A percentile compares a stretch with the other conserved stretches of the same genome.
These are phyloP conservation scores for Boletellus ananiceps DNA, from an alignment of 768 basidiomycete genomes.

Conservation along the genomic window DNA sequence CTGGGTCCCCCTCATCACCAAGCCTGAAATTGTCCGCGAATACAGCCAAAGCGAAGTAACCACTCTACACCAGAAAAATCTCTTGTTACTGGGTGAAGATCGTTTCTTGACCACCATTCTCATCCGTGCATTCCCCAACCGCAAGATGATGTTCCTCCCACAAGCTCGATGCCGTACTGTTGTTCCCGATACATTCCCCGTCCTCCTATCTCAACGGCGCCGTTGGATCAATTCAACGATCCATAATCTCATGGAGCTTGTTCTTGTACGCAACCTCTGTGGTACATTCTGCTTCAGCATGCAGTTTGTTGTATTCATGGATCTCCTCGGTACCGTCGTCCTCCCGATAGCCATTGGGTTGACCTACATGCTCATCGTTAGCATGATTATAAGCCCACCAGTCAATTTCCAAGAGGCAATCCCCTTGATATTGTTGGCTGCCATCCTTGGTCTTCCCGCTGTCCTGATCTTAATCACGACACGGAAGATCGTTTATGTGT, in stretches of 20 bases:
- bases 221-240: constrained; percentile 99
- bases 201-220: constrained; percentile 93
- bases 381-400: constrained; percentile 77
- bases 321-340: constrained; percentile 86
- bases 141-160: constrained; percentile 99
- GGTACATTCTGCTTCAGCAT: constrained; percentile 99
- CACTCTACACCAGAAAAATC: constrained; percentile 96
- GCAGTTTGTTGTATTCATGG: constrained; percentile 99
- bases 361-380: constrained; percentile 84
- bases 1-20: constrained; percentile 95
- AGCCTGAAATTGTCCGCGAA: constrained; percentile 95
- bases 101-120: constrained; percentile 97
- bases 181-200: constrained; percentile 90
- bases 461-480: constrained; percentile 92
- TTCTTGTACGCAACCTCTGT: constrained; percentile 93
- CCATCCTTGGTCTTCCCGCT: constrained; percentile 91
- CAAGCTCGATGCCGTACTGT: constrained; percentile 94
- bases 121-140: constrained; percentile 92
- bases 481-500: constrained; percentile 89
- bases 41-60: constrained; percentile 93
- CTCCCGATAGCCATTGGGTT: constrained; percentile 90
- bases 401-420: constrained; percentile 87
- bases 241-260: constrained; percentile 98
- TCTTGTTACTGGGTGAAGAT: constrained; percentile 95
- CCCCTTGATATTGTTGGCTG: constrained; percentile 81